Evolutionary conservation across 129 eudicot genomes (phyloP).

Genomic region (Pseudognaphalium luteoalbum): DNA sequence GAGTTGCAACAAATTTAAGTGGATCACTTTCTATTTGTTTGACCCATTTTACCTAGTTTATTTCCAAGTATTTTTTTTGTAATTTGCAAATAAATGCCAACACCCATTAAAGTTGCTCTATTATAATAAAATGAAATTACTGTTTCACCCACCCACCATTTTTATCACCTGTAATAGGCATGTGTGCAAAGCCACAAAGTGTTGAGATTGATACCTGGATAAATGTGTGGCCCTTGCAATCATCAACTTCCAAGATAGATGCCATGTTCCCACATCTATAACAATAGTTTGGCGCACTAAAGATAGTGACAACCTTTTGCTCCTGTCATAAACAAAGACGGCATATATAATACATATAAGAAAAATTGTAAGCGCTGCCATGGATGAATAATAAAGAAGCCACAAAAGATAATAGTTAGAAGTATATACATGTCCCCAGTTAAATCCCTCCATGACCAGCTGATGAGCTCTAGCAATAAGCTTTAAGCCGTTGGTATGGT

Average conservation of each 20-base stretch:
- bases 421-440: conserved; percentile 83
- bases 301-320: conserved; percentile 91
- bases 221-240: conserved; percentile 82
- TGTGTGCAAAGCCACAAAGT: background rate
- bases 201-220: conserved; percentile 59
- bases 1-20: background rate
- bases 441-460: conserved; percentile 96
- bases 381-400: conserved; percentile 14
- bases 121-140: background rate
- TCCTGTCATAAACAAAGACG: conserved; percentile 51
- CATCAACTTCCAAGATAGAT: conserved; percentile 92
- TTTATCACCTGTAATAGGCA: background rate
- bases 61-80: too few relatives aligned
- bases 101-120: background rate
- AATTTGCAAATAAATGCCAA: too few relatives aligned
- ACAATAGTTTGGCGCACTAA: conserved; percentile 94
- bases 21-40: background rate
- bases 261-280: conserved; percentile 98
- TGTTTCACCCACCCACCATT: background rate
- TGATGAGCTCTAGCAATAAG: conserved; percentile 97
- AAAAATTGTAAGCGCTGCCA: background rate
- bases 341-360: background rate
- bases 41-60: background rate
- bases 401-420: conserved; percentile 14
- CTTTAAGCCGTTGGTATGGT: conserved; percentile 77